phyloP scores from a whole-genome alignment of 139 green algal species.

The Edaphochlamys debaryana region DNA sequence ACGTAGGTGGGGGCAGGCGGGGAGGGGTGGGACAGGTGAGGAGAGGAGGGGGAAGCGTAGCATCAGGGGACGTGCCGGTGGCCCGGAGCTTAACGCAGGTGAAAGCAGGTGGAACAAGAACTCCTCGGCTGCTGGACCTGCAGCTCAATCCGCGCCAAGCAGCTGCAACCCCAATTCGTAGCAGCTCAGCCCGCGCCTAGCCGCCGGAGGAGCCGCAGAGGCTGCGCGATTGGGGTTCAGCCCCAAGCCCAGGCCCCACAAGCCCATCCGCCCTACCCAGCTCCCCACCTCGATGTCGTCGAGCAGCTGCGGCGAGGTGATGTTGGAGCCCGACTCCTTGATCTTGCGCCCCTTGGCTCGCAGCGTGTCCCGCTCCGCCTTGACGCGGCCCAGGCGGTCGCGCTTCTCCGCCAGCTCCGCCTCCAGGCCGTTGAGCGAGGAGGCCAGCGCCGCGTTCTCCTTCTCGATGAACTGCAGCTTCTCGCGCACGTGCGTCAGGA shows the following conservation, averaged over 20 bases:
- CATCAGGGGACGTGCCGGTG: too few species aligned
- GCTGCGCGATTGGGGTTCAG: too few species aligned
- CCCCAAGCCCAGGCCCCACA: neutral
- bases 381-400: constrained; percentile 36
- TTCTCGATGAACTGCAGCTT: constrained; percentile 88
- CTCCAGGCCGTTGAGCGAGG: constrained; percentile 52
- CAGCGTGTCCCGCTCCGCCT: constrained; percentile 57
- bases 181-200: too few species aligned
- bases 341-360: constrained; percentile 61
- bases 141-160: too few species aligned
- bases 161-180: too few species aligned
- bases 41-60: too few species aligned
- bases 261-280: neutral
- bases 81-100: too few species aligned
- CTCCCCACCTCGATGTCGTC: constrained; percentile 72
- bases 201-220: too few species aligned
- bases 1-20: too few species aligned
- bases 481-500: constrained; percentile 88
- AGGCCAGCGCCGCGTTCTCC: constrained; percentile 64
- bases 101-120: too few species aligned
- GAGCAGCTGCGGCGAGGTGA: constrained; percentile 65
- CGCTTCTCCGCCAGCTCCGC: constrained; percentile 48
- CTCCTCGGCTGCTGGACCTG: too few species aligned
- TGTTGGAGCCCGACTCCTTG: constrained; percentile 61
- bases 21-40: too few species aligned